phyloP scores from a whole-genome alignment of 352 stramenopile genomes.

The Globisporangium spinosum region DNA sequence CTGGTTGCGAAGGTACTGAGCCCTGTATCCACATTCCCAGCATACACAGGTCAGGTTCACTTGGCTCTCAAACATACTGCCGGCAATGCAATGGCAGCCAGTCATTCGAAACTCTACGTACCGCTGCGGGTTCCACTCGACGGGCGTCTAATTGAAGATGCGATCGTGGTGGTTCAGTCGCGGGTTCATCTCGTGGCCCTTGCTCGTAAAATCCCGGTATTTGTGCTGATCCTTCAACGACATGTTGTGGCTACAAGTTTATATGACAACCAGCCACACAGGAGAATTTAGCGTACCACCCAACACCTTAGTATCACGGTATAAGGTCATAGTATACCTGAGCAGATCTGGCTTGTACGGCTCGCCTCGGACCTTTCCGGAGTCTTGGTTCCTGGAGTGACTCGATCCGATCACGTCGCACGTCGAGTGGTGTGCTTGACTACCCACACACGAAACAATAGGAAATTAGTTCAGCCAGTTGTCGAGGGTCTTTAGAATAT shows the following conservation, averaged over 20 bases:
- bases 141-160: conserved; percentile 66
- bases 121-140: conserved; percentile 53
- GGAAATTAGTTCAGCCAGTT: background rate
- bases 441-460: background rate
- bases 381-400: background rate
- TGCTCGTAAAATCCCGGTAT: conserved; percentile 54
- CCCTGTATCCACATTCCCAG: conserved; percentile 24
- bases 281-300: background rate
- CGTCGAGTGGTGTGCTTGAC: conserved; percentile 50
- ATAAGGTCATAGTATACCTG: conserved; percentile 13
- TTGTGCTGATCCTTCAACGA: conserved; percentile 22
- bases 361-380: conserved; percentile 30
- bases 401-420: conserved; percentile 40
- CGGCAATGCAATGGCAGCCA: too few species aligned
- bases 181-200: conserved; percentile 42
- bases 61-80: background rate
- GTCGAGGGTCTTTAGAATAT: background rate
- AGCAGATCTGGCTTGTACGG: conserved; percentile 47
- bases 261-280: background rate
- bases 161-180: conserved; percentile 47
- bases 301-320: background rate
- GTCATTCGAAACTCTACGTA: conserved; percentile 12
- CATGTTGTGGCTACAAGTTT: conserved; percentile 33
- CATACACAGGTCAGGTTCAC: background rate
- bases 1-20: conserved; percentile 75